Evolutionary conservation across 257 asterid species (phyloP).

Genomic region (Nicotiana knightiana): DNA sequence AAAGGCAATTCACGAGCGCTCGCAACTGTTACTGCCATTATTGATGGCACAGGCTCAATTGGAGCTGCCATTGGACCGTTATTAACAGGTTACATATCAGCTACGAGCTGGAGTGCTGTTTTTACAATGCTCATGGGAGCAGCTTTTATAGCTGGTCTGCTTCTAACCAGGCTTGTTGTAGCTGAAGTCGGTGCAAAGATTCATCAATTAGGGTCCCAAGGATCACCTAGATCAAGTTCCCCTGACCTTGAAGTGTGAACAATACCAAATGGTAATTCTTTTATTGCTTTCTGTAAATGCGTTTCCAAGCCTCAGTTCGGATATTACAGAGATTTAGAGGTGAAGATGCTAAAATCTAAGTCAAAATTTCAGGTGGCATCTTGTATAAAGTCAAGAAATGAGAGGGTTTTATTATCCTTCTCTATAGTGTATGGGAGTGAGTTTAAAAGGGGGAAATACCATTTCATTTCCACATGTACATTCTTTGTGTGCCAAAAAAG

Average conservation of each 20-base stretch:
- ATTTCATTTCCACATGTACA: neutral
- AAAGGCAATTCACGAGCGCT: slow-evolving; percentile 79
- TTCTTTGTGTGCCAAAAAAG: neutral
- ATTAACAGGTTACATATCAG: slow-evolving; percentile 83
- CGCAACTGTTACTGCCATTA: slow-evolving; percentile 93
- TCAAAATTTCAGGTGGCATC: neutral
- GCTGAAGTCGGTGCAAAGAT: slow-evolving; percentile 78
- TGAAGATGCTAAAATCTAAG: neutral
- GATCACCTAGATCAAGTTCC: slow-evolving; percentile 21
- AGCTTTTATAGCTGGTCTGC: slow-evolving; percentile 75
- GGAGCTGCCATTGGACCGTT: slow-evolving; percentile 97
- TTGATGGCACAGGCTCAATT: slow-evolving; percentile 94
- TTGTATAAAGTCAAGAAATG: neutral
- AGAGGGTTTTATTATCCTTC: neutral
- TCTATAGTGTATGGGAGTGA: neutral
- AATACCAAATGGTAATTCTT: neutral
- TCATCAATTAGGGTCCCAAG: slow-evolving; percentile 33
- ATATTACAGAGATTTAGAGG: neutral
- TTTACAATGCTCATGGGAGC: slow-evolving; percentile 90
- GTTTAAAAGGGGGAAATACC: neutral
- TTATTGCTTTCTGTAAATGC: neutral
- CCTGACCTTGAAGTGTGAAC: slow-evolving; percentile 44
- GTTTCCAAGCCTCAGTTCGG: neutral
- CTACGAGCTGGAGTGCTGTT: slow-evolving; percentile 82
- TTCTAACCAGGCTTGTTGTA: slow-evolving; percentile 71